Base-by-base conservation (phyloP, 495 filamentous ascomycete species). In the Tuber microsphaerosporum region DNA sequence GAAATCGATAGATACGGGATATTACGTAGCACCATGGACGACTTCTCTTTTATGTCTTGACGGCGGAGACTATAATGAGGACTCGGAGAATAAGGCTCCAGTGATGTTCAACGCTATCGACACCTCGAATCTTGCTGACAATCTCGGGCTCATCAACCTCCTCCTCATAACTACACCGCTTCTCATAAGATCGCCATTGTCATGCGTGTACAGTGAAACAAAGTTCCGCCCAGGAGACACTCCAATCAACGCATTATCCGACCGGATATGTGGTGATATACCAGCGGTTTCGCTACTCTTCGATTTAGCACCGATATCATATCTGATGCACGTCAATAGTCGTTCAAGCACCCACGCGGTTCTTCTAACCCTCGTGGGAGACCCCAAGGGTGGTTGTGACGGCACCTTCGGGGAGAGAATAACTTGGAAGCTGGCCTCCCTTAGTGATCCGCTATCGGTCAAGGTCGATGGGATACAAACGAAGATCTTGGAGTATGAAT, bases 41-140 rank as follows among this genome's bases (percentile, higher is more conserved):
- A 46, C 80, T 43, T 77, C 81, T 8, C 79, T 79, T 12, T 74
- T 89, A 4, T 44, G 81, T 19, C 83, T 89, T 7, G 84, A 85
- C 70, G 76, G 80, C 22, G 73, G 74, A 0, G 85, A 87, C 48
- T 88, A 89, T 74, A 39, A 16, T 31, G 71, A 72, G 71, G 77
- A 75, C 34, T 69, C 73, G 17, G 73, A 46, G 19, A 77, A 77
- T 22, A 73, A 73, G 10, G 85, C 85, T 17, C 87, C 87, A 19
- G 74, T 75, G 44, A 70, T 82, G 41, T 90, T 90, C 72, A 84
- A 89, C 75, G 83, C 87, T n/a, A 88, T 91, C 56, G 88, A 91
- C 75, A 89, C 88, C 1, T 89, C 87, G 8, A 87, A 87, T 73
- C 82, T 90, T 10, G 79, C 82, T 31, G 87, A 89, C 75, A 83